phyloP scores from a whole-genome alignment of 495 filamentous ascomycete species.

The Xanthoparmelia taractica region DNA sequence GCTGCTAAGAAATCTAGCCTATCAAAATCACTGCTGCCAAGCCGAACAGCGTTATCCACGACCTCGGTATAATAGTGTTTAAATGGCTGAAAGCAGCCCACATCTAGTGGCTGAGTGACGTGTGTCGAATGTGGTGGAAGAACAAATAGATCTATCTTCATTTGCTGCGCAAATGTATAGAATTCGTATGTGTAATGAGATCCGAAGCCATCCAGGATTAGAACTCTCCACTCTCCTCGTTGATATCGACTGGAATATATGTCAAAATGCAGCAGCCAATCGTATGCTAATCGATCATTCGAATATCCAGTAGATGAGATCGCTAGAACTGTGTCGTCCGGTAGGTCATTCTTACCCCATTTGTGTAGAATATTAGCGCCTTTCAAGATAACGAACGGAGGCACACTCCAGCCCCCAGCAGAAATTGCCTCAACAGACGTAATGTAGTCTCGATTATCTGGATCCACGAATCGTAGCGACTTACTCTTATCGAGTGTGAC shows the following conservation, averaged over 20 bases:
- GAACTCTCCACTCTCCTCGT: not conserved
- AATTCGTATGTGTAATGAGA: not conserved
- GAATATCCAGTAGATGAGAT: constrained; percentile 13
- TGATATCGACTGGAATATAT: not conserved
- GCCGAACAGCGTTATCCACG: not conserved
- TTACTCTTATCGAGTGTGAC: too few species aligned
- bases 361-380: constrained; percentile 4
- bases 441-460: constrained; percentile 17
- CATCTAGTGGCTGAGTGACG: not conserved
- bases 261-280: constrained; percentile 21
- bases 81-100: not conserved
- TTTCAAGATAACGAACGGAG: constrained; percentile 15
- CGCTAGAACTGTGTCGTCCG: not conserved
- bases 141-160: not conserved
- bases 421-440: constrained; percentile 14
- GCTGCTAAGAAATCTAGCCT: not conserved
- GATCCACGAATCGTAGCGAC: constrained; percentile 3
- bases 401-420: constrained; percentile 7
- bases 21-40: not conserved
- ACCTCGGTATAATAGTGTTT: not conserved
- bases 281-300: constrained; percentile 6
- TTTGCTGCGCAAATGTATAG: not conserved
- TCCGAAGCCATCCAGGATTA: not conserved
- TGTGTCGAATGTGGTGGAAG: not conserved
- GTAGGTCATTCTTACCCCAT: not conserved